phyloP scores from a whole-genome alignment of 2,329 filamentous ascomycete species.

The Hypomyces perniciosus region DNA sequence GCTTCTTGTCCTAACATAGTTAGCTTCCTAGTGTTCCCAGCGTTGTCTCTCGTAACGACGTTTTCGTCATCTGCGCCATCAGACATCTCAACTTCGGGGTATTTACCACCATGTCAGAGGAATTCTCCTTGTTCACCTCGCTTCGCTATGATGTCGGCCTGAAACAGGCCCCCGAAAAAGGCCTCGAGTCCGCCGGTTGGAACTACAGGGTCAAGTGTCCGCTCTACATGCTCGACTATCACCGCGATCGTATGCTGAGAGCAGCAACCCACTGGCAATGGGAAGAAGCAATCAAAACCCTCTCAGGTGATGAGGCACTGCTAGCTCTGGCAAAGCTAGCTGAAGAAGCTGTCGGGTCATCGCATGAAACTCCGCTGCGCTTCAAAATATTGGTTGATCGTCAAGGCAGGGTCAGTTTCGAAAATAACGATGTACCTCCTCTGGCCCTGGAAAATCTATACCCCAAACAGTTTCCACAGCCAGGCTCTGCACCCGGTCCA shows the following conservation, averaged over 20 bases:
- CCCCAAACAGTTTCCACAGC: slow-evolving; percentile 48
- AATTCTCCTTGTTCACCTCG: slow-evolving; percentile 63
- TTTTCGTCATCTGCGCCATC: too few relatives aligned
- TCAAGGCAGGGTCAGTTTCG: slow-evolving; percentile 42
- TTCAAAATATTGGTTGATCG: slow-evolving; percentile 50
- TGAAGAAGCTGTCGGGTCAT: slow-evolving; percentile 31
- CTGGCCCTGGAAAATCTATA: slow-evolving; percentile 49
- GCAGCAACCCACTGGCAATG: slow-evolving; percentile 54
- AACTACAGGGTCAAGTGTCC: slow-evolving; percentile 50
- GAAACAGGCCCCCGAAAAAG: slow-evolving; percentile 33
- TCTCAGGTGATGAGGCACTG: slow-evolving; percentile 44
- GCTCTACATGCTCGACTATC: slow-evolving; percentile 74
- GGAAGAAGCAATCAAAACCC: slow-evolving; percentile 36
- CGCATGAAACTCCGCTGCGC: slow-evolving; percentile 34
- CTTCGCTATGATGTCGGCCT: slow-evolving; percentile 64
- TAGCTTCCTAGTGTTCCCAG: too few relatives aligned
- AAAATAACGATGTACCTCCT: slow-evolving; percentile 30
- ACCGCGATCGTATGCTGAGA: slow-evolving; percentile 70
- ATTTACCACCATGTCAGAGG: slow-evolving; percentile 27
- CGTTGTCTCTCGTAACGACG: too few relatives aligned
- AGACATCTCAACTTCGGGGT: not conserved
- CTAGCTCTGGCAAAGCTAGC: slow-evolving; percentile 27
- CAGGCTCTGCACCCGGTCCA: slow-evolving; percentile 21
- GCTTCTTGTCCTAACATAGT: too few relatives aligned
- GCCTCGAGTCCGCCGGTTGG: slow-evolving; percentile 41